Base-by-base conservation (phyloP, 768 basidiomycete genomes). In the Boletellus emodensis region DNA sequence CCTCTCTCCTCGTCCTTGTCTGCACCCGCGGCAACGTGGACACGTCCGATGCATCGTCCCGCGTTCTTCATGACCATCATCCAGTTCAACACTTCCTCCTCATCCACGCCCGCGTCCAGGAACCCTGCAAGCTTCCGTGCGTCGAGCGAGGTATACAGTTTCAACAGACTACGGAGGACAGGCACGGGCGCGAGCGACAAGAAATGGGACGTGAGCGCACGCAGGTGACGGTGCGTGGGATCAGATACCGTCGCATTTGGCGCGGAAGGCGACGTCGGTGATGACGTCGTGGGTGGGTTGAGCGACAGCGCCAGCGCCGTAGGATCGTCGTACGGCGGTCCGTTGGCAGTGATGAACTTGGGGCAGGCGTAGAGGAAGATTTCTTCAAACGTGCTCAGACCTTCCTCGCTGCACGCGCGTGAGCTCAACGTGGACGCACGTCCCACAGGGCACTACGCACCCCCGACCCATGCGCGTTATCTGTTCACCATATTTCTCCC, bases 1-100 rank as follows among this genome's bases (percentile, higher is more conserved):
- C 51, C 57, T 10, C 54, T 60, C 13, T 61, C 61, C n/a, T 70
- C 55, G 58, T 60, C 62, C 72, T 73, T 66, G 72, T 72, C 48
- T 54, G 67, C 22, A 66, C 74, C 60, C 77, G 87, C 36, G 74
- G 72, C 34, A 1, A 58, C 52, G 49, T 67, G 72, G 42, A 67
- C 62, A 2, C 65, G 61, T 1, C 62, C 87, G 77, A 65, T 82
- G 51, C 87, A 90, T 61, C 91, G 77, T 59, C 87, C 89, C 0
- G 84, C 83, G 55, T 88, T 85, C 75, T 99, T 98, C 72, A 96
- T 81, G 39, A 92, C 85, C 93, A 98, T 96, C 78, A 98, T 81
- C 78, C 95, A 90, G 71, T 94, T 89, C 51, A 99, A 77, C 63
- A 97, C 86, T 68, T 90, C 88, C 64, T 98, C 95, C 71, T 97